A percentile compares a stretch with the other conserved stretches of the same genome.
Evolutionary conservation across 1,284 basidiomycete genomes (phyloP).

Genomic region (Trichosporon coremiiforme): DNA sequence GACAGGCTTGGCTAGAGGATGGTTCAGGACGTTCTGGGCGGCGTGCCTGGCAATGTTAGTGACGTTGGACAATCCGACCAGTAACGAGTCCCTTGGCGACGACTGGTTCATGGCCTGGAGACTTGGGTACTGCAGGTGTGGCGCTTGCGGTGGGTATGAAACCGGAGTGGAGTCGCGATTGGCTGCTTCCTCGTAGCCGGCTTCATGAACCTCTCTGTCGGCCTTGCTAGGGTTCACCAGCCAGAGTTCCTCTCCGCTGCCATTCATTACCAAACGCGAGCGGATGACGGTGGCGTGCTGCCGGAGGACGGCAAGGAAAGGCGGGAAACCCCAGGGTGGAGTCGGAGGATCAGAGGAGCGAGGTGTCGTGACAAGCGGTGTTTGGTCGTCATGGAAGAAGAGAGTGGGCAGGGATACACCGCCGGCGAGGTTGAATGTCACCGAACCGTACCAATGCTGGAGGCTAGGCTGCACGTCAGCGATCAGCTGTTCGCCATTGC

Average conservation of each 20-base stretch:
- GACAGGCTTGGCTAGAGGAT: constrained; percentile 90
- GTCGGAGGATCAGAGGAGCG: constrained; percentile 31
- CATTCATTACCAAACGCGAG: constrained; percentile 59
- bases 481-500: neutral
- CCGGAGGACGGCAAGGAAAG: constrained; percentile 68
- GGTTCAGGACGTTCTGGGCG: constrained; percentile 87
- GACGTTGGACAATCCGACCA: constrained; percentile 85
- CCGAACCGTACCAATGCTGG: constrained; percentile 55
- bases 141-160: constrained; percentile 58
- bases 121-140: constrained; percentile 53
- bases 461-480: constrained; percentile 47
- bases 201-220: constrained; percentile 81
- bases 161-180: constrained; percentile 49
- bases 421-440: constrained; percentile 67
- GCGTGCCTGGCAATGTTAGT: constrained; percentile 84
- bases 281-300: constrained; percentile 73
- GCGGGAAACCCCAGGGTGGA: constrained; percentile 63
- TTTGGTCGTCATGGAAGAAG: constrained; percentile 96
- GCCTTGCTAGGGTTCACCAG: constrained; percentile 86
- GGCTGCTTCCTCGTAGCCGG: constrained; percentile 40
- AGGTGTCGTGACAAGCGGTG: constrained; percentile 55
- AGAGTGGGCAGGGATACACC: constrained; percentile 87
- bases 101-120: constrained; percentile 33
- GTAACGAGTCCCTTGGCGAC: constrained; percentile 49
- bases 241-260: constrained; percentile 65